phyloP scores from a whole-genome alignment of 768 basidiomycete species.

The Macrolepiota albuminosa region DNA sequence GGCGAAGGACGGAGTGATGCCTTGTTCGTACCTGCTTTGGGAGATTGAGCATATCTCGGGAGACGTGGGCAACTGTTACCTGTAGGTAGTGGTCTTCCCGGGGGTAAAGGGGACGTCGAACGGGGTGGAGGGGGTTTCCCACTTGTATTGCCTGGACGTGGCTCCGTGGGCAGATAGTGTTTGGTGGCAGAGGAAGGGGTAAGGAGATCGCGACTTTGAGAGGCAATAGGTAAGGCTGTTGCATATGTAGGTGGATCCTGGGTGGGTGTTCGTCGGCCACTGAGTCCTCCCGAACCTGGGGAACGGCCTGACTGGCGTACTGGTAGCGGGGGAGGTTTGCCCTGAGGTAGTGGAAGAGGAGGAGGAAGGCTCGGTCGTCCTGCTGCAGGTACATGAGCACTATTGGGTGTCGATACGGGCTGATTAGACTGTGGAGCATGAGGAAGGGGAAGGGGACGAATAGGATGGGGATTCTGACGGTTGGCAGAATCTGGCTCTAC shows the following conservation, averaged over 20 bases:
- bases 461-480: constrained; percentile 23
- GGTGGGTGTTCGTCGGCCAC: constrained; percentile 51
- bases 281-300: constrained; percentile 25
- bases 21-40: constrained; percentile 33
- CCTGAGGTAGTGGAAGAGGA: constrained; percentile 64
- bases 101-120: constrained; percentile 41
- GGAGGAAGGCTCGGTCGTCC: constrained; percentile 54
- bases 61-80: constrained; percentile 32
- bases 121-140: constrained; percentile 34
- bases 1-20: constrained; percentile 40
- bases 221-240: constrained; percentile 38
- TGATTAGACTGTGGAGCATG: constrained; percentile 25
- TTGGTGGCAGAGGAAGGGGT: constrained; percentile 37
- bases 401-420: constrained; percentile 26
- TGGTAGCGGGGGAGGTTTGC: constrained; percentile 56
- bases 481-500: constrained; percentile 63
- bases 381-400: constrained; percentile 26
- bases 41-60: constrained; percentile 42
- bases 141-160: constrained; percentile 47
- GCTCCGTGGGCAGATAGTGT: constrained; percentile 58
- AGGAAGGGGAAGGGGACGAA: constrained; percentile 50
- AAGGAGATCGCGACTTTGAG: constrained; percentile 33
- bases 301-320: constrained; percentile 31
- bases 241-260: constrained; percentile 46
- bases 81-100: constrained; percentile 24